A percentile compares a stretch with the other conserved stretches of the same genome.
Conservation (phyloP, 352 stramenopile species). For the Aphanomyces astaci region DNA sequence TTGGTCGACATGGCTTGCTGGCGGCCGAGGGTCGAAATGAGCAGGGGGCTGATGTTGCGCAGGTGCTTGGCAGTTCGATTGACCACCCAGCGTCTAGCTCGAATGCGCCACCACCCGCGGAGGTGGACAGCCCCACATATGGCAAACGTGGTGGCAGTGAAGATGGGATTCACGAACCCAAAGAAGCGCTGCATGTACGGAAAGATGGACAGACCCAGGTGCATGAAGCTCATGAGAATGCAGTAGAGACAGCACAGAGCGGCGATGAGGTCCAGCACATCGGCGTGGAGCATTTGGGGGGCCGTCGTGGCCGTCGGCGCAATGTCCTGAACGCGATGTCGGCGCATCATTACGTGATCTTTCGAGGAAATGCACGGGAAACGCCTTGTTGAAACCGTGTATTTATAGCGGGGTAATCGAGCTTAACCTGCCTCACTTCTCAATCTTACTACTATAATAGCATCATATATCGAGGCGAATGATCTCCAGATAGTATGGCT, state of each 20-base stretch:
- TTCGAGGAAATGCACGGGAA: too few species aligned
- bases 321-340: too few species aligned
- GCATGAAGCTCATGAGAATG: neutral
- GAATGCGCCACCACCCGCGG: neutral
- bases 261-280: constrained; percentile 3
- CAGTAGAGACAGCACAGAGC: neutral
- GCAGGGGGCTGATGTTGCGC: neutral
- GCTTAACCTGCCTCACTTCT: too few species aligned
- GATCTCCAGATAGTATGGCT: too few species aligned
- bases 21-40: neutral
- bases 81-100: neutral
- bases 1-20: neutral
- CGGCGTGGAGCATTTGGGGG: neutral
- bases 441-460: too few species aligned
- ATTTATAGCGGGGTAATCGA: too few species aligned
- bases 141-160: neutral
- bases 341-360: too few species aligned
- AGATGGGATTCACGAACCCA: neutral
- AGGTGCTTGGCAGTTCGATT: constrained; percentile 1
- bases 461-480: too few species aligned
- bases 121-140: neutral
- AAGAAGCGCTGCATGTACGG: constrained; percentile 1
- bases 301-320: neutral
- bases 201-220: constrained; percentile 1
- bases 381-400: too few species aligned